Base-by-base conservation (phyloP, 2,329 filamentous ascomycete genomes). In the Bipolaris victoriae region DNA sequence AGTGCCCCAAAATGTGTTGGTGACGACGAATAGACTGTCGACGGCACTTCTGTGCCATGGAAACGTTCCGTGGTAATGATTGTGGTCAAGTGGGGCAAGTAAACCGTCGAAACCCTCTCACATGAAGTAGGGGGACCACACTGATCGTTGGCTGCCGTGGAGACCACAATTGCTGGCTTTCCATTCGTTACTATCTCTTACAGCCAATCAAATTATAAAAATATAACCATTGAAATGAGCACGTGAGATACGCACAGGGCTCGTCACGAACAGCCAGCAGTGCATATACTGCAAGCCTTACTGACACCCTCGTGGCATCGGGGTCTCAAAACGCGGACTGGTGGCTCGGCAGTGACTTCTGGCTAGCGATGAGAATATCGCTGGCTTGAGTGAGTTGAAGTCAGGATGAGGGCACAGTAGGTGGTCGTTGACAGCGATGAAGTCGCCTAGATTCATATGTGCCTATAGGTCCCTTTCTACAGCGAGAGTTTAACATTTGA, bases 71-170 rank as follows among this genome's bases (percentile, higher is more conserved):
- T 66, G 65, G 63, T 63, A 52, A 31, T 44, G 22, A 57, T 18
- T 45, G 52, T 57, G 57, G 26, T 55, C 57, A 61, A 64, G 66
- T 69, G 65, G 63, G 61, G 66, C 62, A 54, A 44, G 66, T 63
- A 54, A 44, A 35, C 57, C 57, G 52, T 57, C 35, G 49, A 60
- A 56, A 55, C 55, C 48, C 47, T 60, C 49, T 55, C 49, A 18
- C 52, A 56, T 58, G 48, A 60, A 26, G 10, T 22, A 43, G 55
- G 24, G 49, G 40, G 49, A 16, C 57, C 55, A 52, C 7, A 39
- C 35, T 45, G 16, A 16, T 7, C 39, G 33, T 54, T 61, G 50
- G 62, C 40, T 40, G 36, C 57, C 58, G 55, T 45, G 45, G 49
- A 53, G 51, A 46, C 49, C 29, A 26, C 33, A 22, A 9, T 36